Base-by-base conservation (phyloP, 1,284 basidiomycete species). In the Ceratobasidium sp. region DNA sequence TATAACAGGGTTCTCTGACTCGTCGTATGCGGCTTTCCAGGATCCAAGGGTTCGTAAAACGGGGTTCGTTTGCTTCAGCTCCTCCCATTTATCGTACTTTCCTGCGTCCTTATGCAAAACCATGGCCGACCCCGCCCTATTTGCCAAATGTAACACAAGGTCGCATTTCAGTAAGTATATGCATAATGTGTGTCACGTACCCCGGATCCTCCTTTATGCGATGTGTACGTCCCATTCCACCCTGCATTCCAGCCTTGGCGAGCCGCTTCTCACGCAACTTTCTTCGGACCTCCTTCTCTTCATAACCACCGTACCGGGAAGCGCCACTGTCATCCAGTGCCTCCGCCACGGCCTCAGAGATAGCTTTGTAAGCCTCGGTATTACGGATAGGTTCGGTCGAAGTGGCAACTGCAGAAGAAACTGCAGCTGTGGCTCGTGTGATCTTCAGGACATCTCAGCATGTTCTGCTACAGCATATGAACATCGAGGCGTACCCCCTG, bases 311-410 rank as follows among this genome's bases (percentile, higher is more conserved):
- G 79, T 96, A 92, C 74, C 93, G 90, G 4, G 93, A 91, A 71
- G 87, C 91, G 4, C 91, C 91, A 69, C 91, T 92, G 77, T 98
- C 95, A 74, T 99, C 95, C 53, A 99, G 84, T 6, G 95, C 93
- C 74, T 99, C 96, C 25, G 93, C 81, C 19, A 99, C 81, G 9
- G 92, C 93, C 59, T 96, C 91, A 1, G 93, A 87, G 27, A 99
- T 82, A 0, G 89, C 83, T 80, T 97, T 97, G 82, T 99, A 99
- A 1, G 95, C 93, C 42, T 89, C 89, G 0, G 95, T 99, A 72
- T 98, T 95, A 39, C 96, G 88, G 73, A 99, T 90, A 13, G 95
- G 95, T 73, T 93, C 91, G 1, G 94, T 96, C 6, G 92, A 89
- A 64, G 87, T 86, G 70, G 87, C 87, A 62, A 94, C 90, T 19